Percentiles rank a stretch among this genome's conserved stretches.
Conservation (phyloP, 352 stramenopile genomes). For the Globisporangium cederbergense region DNA sequence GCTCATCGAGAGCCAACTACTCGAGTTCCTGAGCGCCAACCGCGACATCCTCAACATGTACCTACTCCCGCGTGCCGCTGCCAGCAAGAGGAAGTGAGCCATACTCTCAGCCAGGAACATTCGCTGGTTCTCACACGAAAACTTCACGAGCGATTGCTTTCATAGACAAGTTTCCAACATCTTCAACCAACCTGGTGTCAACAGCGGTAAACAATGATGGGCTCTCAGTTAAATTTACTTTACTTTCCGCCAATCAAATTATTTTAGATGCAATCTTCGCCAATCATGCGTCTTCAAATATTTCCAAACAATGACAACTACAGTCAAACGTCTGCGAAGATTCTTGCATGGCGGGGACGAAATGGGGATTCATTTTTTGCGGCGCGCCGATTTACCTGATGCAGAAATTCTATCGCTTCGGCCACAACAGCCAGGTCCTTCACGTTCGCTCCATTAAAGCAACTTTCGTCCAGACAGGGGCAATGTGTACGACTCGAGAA, state of each 20-base stretch:
- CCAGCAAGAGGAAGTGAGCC: slow-evolving; percentile 18
- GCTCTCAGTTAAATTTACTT: background rate
- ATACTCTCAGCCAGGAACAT: background rate
- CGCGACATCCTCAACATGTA: slow-evolving; percentile 84
- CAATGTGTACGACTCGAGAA: no score
- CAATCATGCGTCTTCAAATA: background rate
- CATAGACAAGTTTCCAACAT: no score
- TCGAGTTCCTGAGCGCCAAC: slow-evolving; percentile 75
- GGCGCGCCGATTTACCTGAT: no score
- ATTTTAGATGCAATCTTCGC: background rate
- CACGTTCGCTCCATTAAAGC: no score
- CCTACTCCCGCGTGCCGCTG: slow-evolving; percentile 38
- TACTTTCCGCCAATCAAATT: background rate
- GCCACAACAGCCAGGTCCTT: no score
- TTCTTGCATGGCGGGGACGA: no score
- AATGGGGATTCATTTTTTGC: background rate
- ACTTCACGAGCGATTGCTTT: no score
- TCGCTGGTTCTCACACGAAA: no score
- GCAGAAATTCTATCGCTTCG: no score
- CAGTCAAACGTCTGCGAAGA: no score
- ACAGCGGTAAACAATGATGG: background rate
- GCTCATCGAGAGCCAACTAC: slow-evolving; percentile 71
- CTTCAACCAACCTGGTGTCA: background rate
- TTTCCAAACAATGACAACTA: no score
- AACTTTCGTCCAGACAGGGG: no score